phyloP scores from a whole-genome alignment of 78 protist genomes.

The Monosiga brevicollis region DNA sequence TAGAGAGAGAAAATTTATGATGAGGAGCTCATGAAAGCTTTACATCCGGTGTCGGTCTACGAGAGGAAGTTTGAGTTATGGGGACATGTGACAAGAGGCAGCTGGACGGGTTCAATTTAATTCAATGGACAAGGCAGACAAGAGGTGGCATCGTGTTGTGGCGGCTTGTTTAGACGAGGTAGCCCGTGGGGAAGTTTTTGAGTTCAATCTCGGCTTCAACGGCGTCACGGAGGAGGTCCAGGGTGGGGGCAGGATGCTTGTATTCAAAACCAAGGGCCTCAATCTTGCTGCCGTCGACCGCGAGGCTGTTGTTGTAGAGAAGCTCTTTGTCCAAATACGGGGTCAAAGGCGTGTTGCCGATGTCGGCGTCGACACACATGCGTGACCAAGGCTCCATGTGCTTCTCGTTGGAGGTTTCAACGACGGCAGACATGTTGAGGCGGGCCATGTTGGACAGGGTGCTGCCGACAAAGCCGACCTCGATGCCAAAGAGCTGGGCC shows the following conservation, averaged over 20 bases:
- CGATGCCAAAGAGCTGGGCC: constrained; percentile 68
- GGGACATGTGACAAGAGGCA: too few species aligned
- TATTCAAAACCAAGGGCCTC: constrained; percentile 72
- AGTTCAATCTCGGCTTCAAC: too few species aligned
- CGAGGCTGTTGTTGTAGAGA: constrained; percentile 58
- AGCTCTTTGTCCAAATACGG: constrained; percentile 86
- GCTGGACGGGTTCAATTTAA: too few species aligned
- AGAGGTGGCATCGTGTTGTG: too few species aligned
- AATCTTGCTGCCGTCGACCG: constrained; percentile 76
- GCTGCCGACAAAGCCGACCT: constrained; percentile 68
- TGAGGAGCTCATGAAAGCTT: too few species aligned
- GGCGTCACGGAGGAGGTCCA: too few species aligned
- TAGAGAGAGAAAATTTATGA: too few species aligned
- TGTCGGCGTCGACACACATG: constrained; percentile 50
- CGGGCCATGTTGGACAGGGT: constrained; percentile 47
- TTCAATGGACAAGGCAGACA: too few species aligned
- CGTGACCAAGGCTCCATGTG: constrained; percentile 88
- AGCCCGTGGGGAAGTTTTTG: too few species aligned
- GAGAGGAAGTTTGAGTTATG: too few species aligned
- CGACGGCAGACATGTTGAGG: constrained; percentile 39
- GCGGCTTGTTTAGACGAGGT: too few species aligned
- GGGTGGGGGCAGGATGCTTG: constrained; percentile 49
- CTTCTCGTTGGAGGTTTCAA: constrained; percentile 74
- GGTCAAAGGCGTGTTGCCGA: constrained; percentile 74
- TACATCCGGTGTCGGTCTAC: too few species aligned